Evolutionary conservation across 148 eudicot species (phyloP).

Genomic region (Simmondsia chinensis): DNA sequence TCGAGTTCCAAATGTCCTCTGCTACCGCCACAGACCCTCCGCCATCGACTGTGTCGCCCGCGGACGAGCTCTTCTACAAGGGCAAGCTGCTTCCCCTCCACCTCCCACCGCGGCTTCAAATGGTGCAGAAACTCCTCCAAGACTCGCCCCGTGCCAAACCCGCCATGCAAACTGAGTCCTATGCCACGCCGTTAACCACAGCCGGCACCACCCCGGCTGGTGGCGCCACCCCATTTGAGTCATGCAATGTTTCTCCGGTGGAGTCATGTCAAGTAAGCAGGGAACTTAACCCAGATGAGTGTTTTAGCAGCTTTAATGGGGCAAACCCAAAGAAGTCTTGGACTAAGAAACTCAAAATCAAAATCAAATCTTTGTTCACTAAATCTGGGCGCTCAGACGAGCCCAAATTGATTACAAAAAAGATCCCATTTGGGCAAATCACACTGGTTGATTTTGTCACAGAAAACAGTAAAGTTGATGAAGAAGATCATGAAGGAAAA

Average conservation of each 20-base stretch:
- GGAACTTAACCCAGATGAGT: slow-evolving; percentile 50
- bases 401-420: slow-evolving; percentile 10
- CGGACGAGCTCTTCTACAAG: slow-evolving; percentile 79
- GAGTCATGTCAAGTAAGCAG: slow-evolving; percentile 50
- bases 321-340: slow-evolving; percentile 37
- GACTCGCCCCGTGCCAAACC: slow-evolving; percentile 14
- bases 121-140: slow-evolving; percentile 51
- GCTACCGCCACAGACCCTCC: too few species aligned
- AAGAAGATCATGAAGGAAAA: slow-evolving; percentile 13
- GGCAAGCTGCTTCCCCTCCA: slow-evolving; percentile 79
- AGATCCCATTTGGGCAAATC: slow-evolving; percentile 18
- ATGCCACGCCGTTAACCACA: slow-evolving; percentile 46
- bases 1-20: slow-evolving; percentile 65
- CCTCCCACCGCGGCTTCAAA: slow-evolving; percentile 62
- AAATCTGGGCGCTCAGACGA: slow-evolving; percentile 33
- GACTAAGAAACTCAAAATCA: slow-evolving; percentile 48
- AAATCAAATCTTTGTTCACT: slow-evolving; percentile 40
- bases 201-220: slow-evolving; percentile 28
- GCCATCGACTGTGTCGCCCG: slow-evolving; percentile 54
- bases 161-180: slow-evolving; percentile 20
- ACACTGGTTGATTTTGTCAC: background rate
- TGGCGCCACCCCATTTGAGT: slow-evolving; percentile 46
- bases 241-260: slow-evolving; percentile 56
- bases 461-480: slow-evolving; percentile 11
- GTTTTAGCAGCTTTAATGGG: slow-evolving; percentile 24